A percentile compares a stretch with the other conserved stretches of the same genome.
These are phyloP conservation scores for Lachnellula occidentalis DNA, from an alignment of 2,329 filamentous ascomycete genomes.

Conservation along the genomic window DNA sequence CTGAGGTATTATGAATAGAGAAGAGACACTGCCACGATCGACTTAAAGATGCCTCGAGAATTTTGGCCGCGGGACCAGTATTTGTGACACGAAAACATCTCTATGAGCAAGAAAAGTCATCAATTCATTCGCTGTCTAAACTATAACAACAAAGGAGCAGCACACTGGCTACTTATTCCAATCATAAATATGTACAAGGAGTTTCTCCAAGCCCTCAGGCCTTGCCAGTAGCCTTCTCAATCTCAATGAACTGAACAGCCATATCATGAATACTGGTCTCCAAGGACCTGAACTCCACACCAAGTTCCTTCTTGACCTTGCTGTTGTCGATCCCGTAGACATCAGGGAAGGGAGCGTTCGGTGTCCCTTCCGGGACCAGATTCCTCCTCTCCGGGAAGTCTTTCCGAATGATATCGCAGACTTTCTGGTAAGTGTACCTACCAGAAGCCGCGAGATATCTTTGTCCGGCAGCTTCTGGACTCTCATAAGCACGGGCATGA, in stretches of 20 bases:
- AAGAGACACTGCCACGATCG: too few species aligned
- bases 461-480: slow-evolving; percentile 50
- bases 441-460: slow-evolving; percentile 57
- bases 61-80: too few species aligned
- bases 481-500: slow-evolving; percentile 52
- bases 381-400: slow-evolving; percentile 47
- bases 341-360: slow-evolving; percentile 10
- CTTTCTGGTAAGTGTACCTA: slow-evolving; percentile 53
- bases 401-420: slow-evolving; percentile 49
- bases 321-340: slow-evolving; percentile 20
- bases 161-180: too few species aligned
- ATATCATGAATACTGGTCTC: slow-evolving; percentile 21
- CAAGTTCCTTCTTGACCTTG: slow-evolving; percentile 22
- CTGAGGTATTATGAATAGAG: too few species aligned
- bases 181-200: too few species aligned
- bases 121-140: too few species aligned
- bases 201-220: background rate
- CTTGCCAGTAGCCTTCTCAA: slow-evolving; percentile 19
- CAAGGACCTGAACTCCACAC: slow-evolving; percentile 21
- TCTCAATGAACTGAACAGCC: slow-evolving; percentile 18
- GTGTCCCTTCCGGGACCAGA: slow-evolving; percentile 37
- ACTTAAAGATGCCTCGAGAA: too few species aligned
- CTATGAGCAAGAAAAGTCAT: too few species aligned
- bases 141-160: too few species aligned
- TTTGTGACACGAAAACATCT: too few species aligned